Conservation (phyloP, 2,329 filamentous ascomycete species). For the Pyrenophora seminiperda region DNA sequence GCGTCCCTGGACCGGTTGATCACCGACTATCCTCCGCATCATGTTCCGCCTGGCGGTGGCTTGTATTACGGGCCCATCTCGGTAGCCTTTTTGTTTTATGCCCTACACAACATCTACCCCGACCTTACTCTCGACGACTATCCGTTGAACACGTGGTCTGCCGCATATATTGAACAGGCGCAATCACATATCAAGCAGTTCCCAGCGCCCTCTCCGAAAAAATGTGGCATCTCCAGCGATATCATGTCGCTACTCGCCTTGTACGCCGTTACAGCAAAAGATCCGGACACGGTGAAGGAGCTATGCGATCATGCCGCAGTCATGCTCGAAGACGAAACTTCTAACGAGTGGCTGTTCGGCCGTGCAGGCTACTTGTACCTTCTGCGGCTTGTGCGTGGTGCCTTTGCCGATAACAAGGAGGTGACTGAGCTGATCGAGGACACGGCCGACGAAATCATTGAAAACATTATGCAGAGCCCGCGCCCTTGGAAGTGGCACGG, state of each 20-base stretch:
- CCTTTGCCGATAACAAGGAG: slow-evolving; percentile 57
- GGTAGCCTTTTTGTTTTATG: slow-evolving; percentile 57
- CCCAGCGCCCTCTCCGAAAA: slow-evolving; percentile 52
- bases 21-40: slow-evolving; percentile 54
- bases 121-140: slow-evolving; percentile 54
- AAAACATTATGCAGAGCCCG: slow-evolving; percentile 62
- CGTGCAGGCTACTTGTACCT: slow-evolving; percentile 71
- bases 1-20: slow-evolving; percentile 57
- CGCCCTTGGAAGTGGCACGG: slow-evolving; percentile 69
- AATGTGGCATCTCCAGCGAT: slow-evolving; percentile 58
- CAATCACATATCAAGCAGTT: slow-evolving; percentile 57
- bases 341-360: slow-evolving; percentile 70
- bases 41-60: slow-evolving; percentile 54
- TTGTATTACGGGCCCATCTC: slow-evolving; percentile 58
- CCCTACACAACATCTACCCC: slow-evolving; percentile 56
- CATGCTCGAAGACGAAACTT: slow-evolving; percentile 53
- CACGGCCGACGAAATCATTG: slow-evolving; percentile 62
- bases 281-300: slow-evolving; percentile 55
- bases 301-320: slow-evolving; percentile 58
- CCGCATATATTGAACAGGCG: slow-evolving; percentile 57
- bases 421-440: slow-evolving; percentile 59
- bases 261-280: slow-evolving; percentile 57
- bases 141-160: slow-evolving; percentile 56
- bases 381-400: slow-evolving; percentile 65
- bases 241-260: slow-evolving; percentile 57